phyloP scores from a whole-genome alignment of 768 basidiomycete genomes.

The Suillus spraguei region DNA sequence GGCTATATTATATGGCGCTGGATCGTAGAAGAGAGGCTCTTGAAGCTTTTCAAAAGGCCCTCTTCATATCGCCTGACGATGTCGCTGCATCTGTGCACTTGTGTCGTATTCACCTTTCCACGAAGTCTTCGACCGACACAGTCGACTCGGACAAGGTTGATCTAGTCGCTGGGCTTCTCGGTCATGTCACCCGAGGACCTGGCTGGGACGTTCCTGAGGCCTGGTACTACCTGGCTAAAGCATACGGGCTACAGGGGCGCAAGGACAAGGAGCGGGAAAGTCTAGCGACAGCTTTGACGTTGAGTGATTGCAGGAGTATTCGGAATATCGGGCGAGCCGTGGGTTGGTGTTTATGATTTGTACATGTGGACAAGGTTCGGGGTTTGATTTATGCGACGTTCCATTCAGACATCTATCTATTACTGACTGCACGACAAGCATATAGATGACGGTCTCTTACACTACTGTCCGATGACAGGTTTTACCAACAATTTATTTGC shows the following conservation, averaged over 20 bases:
- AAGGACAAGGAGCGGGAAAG: slow-evolving; percentile 76
- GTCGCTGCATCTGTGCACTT: slow-evolving; percentile 79
- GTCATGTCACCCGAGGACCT: slow-evolving; percentile 70
- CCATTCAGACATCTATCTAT: background rate
- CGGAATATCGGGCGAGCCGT: slow-evolving; percentile 63
- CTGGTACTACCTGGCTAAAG: slow-evolving; percentile 90
- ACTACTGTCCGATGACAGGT: background rate
- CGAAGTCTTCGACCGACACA: slow-evolving; percentile 16
- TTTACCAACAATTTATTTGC: background rate
- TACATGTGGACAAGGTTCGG: background rate
- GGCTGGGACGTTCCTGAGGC: slow-evolving; percentile 95
- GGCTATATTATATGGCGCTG: slow-evolving; percentile 68
- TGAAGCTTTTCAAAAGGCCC: slow-evolving; percentile 81
- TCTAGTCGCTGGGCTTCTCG: slow-evolving; percentile 80
- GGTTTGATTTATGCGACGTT: background rate
- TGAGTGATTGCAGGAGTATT: slow-evolving; percentile 65
- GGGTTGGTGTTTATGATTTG: slow-evolving; percentile 63
- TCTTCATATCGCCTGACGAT: slow-evolving; percentile 84
- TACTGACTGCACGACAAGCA: background rate
- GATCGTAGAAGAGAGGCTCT: slow-evolving; percentile 64
- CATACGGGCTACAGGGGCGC: slow-evolving; percentile 73
- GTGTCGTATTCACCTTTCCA: slow-evolving; percentile 67
- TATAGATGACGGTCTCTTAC: background rate
- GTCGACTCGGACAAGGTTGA: slow-evolving; percentile 57
- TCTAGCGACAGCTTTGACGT: slow-evolving; percentile 63